A percentile compares a stretch with the other conserved stretches of the same genome.
Conservation (phyloP, 768 basidiomycete genomes). For the Psilocybe cyanescens region DNA sequence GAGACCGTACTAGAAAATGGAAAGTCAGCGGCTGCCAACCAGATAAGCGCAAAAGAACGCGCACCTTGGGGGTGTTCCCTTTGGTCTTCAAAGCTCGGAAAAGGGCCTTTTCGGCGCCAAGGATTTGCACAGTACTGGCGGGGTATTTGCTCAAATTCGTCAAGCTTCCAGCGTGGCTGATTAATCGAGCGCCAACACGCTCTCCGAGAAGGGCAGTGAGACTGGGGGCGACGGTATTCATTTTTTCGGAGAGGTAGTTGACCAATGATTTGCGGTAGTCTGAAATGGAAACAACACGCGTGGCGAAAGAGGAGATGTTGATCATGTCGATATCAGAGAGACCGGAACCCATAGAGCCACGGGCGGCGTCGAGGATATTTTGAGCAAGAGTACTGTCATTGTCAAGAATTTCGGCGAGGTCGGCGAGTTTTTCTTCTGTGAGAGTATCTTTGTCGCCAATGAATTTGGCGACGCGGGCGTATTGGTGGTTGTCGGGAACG, state of each 20-base stretch:
- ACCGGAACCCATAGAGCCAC: slow-evolving; percentile 92
- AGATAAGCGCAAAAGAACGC: slow-evolving; percentile 12
- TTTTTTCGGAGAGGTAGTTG: slow-evolving; percentile 91
- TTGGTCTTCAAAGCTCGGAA: slow-evolving; percentile 98
- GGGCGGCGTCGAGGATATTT: slow-evolving; percentile 93
- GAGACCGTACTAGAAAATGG: slow-evolving; percentile 81
- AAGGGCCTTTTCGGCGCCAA: slow-evolving; percentile 97
- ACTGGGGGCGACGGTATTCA: slow-evolving; percentile 96
- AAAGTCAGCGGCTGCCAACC: slow-evolving; percentile 3
- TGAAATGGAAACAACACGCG: slow-evolving; percentile 87
- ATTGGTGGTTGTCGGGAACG: slow-evolving; percentile 93
- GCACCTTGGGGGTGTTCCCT: slow-evolving; percentile 95
- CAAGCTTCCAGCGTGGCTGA: slow-evolving; percentile 95
- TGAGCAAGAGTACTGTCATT: slow-evolving; percentile 86
- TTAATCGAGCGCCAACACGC: slow-evolving; percentile 88
- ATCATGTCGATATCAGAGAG: slow-evolving; percentile 93
- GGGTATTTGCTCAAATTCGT: slow-evolving; percentile 99
- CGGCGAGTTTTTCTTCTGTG: slow-evolving; percentile 77
- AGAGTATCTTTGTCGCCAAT: slow-evolving; percentile 90
- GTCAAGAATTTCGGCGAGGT: slow-evolving; percentile 78
- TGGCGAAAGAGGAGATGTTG: slow-evolving; percentile 92
- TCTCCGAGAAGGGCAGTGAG: slow-evolving; percentile 90
- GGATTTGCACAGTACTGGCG: slow-evolving; percentile 96
- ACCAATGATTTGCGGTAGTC: slow-evolving; percentile 93
- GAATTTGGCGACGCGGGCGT: slow-evolving; percentile 83